phyloP scores from a whole-genome alignment of 2,329 filamentous ascomycete species.

The Colletotrichum coccodes region DNA sequence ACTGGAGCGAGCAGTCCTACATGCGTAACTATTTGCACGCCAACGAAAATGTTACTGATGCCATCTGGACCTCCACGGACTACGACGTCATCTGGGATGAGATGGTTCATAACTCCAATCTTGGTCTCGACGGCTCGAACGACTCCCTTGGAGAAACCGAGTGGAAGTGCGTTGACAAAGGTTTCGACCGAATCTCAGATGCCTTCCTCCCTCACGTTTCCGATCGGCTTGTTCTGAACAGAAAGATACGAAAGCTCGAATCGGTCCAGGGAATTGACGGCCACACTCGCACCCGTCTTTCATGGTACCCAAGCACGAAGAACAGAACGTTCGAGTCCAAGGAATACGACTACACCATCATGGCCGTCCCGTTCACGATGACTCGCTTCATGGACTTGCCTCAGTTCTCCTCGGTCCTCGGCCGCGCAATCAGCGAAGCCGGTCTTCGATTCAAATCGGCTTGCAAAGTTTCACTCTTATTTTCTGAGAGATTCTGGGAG shows the following conservation, averaged over 20 bases:
- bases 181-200: constrained; percentile 63
- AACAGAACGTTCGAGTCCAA: constrained; percentile 51
- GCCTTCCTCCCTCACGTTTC: constrained; percentile 71
- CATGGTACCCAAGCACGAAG: constrained; percentile 59
- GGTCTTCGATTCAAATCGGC: constrained; percentile 48
- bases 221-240: constrained; percentile 64
- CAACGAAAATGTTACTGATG: constrained; percentile 59
- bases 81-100: constrained; percentile 47
- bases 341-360: constrained; percentile 69
- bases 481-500: constrained; percentile 67
- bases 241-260: constrained; percentile 66
- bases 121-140: constrained; percentile 41
- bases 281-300: constrained; percentile 43
- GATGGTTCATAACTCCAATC: constrained; percentile 45
- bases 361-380: constrained; percentile 69
- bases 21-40: constrained; percentile 57
- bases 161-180: constrained; percentile 37
- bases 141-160: constrained; percentile 37
- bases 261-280: constrained; percentile 37
- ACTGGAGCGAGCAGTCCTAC: constrained; percentile 58
- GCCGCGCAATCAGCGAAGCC: constrained; percentile 49
- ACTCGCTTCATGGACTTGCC: constrained; percentile 60
- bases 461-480: constrained; percentile 70
- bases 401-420: constrained; percentile 43
- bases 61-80: constrained; percentile 42